Base-by-base conservation (phyloP, 768 basidiomycete species). In the Brasilioporus rufonigricans region DNA sequence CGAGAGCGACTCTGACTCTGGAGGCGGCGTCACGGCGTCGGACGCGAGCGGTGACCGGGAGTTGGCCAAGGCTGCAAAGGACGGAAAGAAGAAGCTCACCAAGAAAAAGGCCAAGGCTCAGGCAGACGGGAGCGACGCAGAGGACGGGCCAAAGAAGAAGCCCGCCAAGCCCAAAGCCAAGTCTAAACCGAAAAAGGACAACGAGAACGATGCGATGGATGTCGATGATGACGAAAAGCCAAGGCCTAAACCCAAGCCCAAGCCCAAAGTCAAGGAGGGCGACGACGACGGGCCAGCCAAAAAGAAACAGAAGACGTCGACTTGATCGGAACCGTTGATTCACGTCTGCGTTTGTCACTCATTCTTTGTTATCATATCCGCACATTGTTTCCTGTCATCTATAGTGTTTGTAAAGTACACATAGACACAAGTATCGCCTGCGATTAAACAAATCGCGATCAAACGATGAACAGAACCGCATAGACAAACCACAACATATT, bases 1-100 rank as follows among this genome's bases (percentile, higher is more conserved):
- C 36, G 88, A 82, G 16, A 79, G 75, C 33, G 91, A 89, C 48
- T 82, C 83, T 1, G 84, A 78, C 33, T 82, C 72, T 19, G 76
- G 65, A 6, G 89, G 85, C 4, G 89, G 85, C 1, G 80, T 84
- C 52, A 92, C 89, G 6, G 91, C 89, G 12, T 92, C 91, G 0
- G 91, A 92, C 65, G 90, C 89, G 40, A 88, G 85, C 56, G 91
- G 91, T 29, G 90, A 93, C 65, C 81, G 81, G 50, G 85, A 83
- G 48, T 64, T 91, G 61, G 73, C 79, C 41, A 76, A 75, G 51
- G 71, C 61, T 21, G 61, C 64, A 9, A 71, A 71, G 43, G 65
- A 67, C 18, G 72, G 71, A 52, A 69, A 71, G 62, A 70, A 77
- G 60, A 70, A 73, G 45, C 63, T 58, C 6, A 70, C 67, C 26